phyloP scores from a whole-genome alignment of 2,329 filamentous ascomycete species.

The Aspergillus sp. region DNA sequence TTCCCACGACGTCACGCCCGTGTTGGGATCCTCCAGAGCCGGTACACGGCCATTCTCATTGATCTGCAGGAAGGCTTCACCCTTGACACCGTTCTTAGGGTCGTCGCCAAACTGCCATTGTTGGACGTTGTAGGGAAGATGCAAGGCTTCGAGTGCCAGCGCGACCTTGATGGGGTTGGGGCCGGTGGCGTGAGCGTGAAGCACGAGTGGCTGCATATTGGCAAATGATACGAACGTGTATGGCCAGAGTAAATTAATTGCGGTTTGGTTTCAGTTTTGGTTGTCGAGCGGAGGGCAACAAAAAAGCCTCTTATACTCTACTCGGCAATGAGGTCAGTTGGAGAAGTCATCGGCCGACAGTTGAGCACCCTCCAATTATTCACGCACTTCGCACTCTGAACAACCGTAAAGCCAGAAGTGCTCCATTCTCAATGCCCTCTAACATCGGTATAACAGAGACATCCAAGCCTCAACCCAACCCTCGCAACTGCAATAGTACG shows the following conservation, averaged over 20 bases:
- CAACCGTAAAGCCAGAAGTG: neutral
- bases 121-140: conserved; percentile 36
- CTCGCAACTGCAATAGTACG: neutral
- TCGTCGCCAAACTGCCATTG: conserved; percentile 38
- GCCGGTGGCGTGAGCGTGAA: conserved; percentile 36
- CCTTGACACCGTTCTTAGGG: conserved; percentile 26
- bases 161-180: conserved; percentile 43
- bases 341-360: too few relatives aligned
- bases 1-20: conserved; percentile 33
- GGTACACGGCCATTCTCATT: conserved; percentile 42
- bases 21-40: conserved; percentile 34
- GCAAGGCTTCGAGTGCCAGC: conserved; percentile 35
- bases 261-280: neutral
- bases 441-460: neutral
- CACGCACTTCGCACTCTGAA: neutral
- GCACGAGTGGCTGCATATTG: conserved; percentile 25
- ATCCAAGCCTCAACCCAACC: too few relatives aligned
- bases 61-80: conserved; percentile 30
- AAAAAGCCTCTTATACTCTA: neutral
- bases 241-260: neutral
- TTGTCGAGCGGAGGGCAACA: neutral
- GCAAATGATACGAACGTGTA: neutral
- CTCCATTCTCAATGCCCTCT: neutral
- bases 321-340: neutral
- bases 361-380: neutral